Base-by-base conservation (phyloP, 1,139 yeast species). In the Spencermartinsiella ligniputridi region DNA sequence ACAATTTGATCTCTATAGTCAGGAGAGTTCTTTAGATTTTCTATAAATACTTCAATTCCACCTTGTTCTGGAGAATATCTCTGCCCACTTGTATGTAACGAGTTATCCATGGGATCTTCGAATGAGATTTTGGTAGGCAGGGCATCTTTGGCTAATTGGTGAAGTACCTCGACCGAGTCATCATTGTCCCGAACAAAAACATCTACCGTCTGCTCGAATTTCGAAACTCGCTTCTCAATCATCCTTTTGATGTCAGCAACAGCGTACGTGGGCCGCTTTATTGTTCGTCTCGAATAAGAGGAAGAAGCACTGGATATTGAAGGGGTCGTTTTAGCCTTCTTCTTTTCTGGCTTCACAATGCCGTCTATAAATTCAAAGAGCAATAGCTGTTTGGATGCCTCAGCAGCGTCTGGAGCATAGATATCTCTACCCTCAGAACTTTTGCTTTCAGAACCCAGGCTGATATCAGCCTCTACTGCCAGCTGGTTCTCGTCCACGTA, bases 351-450 rank as follows among this genome's bases (percentile, higher is more conserved):
- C 41, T 67, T 61, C 56, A 76, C 62, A 44, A 74, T 69, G 2
- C 88, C 87, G 63, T 89, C 96, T 16, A 78, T 71, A 61, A 89
- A 87, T 56, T 85, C 95, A 60, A 89, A 83, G 1, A 88, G 71
- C 21, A 89, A 68, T 2, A 86, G 56, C 53, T 82, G 88, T 29
- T 68, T 68, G 1, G 67, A 58, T 11, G 32, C 15, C n/a, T n/a
- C 32, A 8, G 15, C 15, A 25, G 66, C 70, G 44, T 74, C 70
- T 29, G 76, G 54, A 36, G 75, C 69, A 48, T 70, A 76, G 29
- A 78, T 69, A 56, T 77, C 81, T 22, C 62, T 56, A 35, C 75
- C 79, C 42, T 74, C 69, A 52, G 75, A 72, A 42, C 67, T 59
- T n/a, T n/a, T n/a, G n/a, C n/a, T n/a, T 48, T 60, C 48, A n/a